phyloP scores from a whole-genome alignment of 352 stramenopile species.

The Phytophthora constricta region DNA sequence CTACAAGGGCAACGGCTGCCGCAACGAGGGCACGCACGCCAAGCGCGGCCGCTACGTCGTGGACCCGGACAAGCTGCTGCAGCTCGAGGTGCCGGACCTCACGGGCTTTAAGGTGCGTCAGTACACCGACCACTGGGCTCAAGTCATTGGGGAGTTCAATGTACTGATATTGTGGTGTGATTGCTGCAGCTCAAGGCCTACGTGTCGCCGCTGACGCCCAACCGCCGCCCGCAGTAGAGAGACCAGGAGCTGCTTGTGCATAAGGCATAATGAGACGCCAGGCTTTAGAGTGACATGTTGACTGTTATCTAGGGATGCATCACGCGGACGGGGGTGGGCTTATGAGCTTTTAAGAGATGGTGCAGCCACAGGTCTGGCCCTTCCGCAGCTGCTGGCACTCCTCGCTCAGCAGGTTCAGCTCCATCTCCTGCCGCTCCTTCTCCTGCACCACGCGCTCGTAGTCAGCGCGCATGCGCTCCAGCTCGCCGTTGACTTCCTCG shows the following conservation, averaged over 20 bases:
- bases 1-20: conserved; percentile 96
- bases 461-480: conserved; percentile 66
- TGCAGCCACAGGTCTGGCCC: conserved; percentile 70
- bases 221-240: conserved; percentile 47
- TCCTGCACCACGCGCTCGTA: conserved; percentile 82
- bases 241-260: background rate
- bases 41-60: conserved; percentile 94
- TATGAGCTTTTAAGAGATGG: conserved; percentile 77
- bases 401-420: conserved; percentile 79
- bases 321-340: no score
- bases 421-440: conserved; percentile 82
- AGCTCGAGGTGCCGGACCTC: conserved; percentile 94
- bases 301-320: conserved; percentile 32
- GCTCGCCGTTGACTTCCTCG: conserved; percentile 66
- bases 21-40: conserved; percentile 91
- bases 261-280: conserved; percentile 26
- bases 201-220: conserved; percentile 79
- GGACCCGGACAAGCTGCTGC: conserved; percentile 90
- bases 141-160: no score
- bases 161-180: conserved; percentile 3
- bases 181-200: conserved; percentile 78
- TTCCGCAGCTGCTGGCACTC: conserved; percentile 83
- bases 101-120: conserved; percentile 91
- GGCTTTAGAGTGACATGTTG: conserved; percentile 19
- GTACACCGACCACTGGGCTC: no score